These are phyloP conservation scores for Dactylorhiza incarnata DNA, from an alignment of 106 monocot species.

Conservation along the genomic window DNA sequence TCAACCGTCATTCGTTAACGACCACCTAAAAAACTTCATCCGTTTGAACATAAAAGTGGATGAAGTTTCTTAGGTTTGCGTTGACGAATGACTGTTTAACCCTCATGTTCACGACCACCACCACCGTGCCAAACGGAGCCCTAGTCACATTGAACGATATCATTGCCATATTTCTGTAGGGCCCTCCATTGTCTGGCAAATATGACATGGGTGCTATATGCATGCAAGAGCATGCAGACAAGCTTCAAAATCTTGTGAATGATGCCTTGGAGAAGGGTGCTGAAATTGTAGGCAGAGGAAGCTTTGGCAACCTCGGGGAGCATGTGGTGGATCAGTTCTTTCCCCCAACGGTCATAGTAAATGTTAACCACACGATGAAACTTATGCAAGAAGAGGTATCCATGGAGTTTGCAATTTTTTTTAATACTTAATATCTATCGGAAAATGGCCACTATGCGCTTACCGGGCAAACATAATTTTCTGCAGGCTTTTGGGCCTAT, in stretches of 20 bases:
- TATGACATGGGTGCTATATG: conserved; percentile 99
- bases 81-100: no score
- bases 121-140: no score
- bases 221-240: conserved; percentile 96
- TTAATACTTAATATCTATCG: neutral
- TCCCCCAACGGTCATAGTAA: conserved; percentile 86
- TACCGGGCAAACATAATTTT: neutral
- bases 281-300: conserved; percentile 83
- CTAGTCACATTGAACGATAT: no score
- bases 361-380: conserved; percentile 91
- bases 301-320: conserved; percentile 90
- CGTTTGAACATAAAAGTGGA: no score
- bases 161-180: conserved; percentile 29
- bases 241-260: conserved; percentile 89
- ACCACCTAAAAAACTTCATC: no score
- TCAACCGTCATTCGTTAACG: no score
- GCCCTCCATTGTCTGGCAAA: conserved; percentile 75
- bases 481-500: conserved; percentile 96
- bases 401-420: neutral
- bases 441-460: neutral
- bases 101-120: no score
- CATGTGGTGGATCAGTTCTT: conserved; percentile 98
- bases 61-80: no score
- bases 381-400: conserved; percentile 98
- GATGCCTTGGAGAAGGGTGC: conserved; percentile 97